Conservation (phyloP, 805 yeast species). For the Candida insectalens region DNA sequence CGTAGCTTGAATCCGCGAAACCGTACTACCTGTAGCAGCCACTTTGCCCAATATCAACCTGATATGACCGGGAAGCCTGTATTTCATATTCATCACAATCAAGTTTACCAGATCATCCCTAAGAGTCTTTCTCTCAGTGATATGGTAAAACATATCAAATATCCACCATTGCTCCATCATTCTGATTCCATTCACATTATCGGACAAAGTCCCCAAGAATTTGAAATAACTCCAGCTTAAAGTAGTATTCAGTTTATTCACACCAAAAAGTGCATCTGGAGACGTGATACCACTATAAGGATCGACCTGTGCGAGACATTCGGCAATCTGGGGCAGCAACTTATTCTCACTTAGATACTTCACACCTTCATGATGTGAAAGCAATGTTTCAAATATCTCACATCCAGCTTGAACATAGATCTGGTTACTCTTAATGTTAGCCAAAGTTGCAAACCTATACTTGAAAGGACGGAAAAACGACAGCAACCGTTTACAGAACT, state of each 20-base stretch:
- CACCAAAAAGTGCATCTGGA: conserved; percentile 64
- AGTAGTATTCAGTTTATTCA: conserved; percentile 48
- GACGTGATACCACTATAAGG: conserved; percentile 69
- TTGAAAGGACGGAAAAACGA: conserved; percentile 91
- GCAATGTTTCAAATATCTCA: conserved; percentile 56
- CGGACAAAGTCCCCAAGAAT: conserved; percentile 65
- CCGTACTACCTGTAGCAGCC: conserved; percentile 41
- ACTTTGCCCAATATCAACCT: conserved; percentile 59
- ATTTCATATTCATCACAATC: conserved; percentile 55
- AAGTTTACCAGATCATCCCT: conserved; percentile 49
- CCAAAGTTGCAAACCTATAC: conserved; percentile 56
- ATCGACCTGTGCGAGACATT: conserved; percentile 77
- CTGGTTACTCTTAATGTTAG: conserved; percentile 39
- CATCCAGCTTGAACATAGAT: conserved; percentile 67
- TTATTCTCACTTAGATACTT: conserved; percentile 62
- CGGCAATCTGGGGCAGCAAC: conserved; percentile 79
- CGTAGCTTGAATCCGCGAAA: conserved; percentile 50
- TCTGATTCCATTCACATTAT: conserved; percentile 49
- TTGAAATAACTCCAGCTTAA: conserved; percentile 69
- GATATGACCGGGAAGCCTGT: conserved; percentile 46
- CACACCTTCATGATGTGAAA: conserved; percentile 57
- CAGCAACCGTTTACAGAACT: conserved; percentile 72
- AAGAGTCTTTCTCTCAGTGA: conserved; percentile 42
- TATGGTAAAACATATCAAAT: conserved; percentile 69
- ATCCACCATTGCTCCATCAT: conserved; percentile 77